phyloP scores from a whole-genome alignment of 139 green algal species.

The Raphidocelis subcapitata region DNA sequence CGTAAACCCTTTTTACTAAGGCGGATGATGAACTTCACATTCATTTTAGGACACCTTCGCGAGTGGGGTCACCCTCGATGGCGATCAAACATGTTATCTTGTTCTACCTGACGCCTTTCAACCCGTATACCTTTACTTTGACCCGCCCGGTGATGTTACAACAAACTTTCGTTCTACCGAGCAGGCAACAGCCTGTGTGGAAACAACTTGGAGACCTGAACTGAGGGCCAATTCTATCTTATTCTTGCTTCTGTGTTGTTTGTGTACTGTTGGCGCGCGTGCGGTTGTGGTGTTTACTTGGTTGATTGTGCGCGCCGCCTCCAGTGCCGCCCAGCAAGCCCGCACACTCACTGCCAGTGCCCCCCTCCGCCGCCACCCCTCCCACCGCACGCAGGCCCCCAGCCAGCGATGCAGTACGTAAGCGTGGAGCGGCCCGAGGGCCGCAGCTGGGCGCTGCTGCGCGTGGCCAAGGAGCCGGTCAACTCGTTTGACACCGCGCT shows the following conservation, averaged over 20 bases:
- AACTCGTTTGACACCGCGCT: constrained; percentile 32
- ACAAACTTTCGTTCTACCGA: constrained; percentile 60
- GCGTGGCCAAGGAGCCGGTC: constrained; percentile 22
- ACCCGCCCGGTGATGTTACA: constrained; percentile 26
- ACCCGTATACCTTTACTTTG: background rate
- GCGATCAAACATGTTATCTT: background rate
- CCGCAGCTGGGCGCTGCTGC: constrained; percentile 2
- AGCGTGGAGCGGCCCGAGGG: background rate
- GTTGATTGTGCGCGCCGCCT: too few species aligned
- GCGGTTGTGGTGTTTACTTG: too few species aligned
- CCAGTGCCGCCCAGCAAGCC: too few species aligned
- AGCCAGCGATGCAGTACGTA: background rate
- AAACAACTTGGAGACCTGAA: constrained; percentile 32
- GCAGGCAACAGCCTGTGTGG: constrained; percentile 24
- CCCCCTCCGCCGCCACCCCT: too few species aligned
- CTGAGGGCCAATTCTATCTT: background rate
- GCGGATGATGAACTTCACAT: constrained; percentile 38
- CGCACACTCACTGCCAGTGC: too few species aligned
- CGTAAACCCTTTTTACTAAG: too few species aligned
- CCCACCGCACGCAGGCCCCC: too few species aligned
- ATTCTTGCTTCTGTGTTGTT: too few species aligned
- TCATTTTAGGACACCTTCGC: constrained; percentile 61
- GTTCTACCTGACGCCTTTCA: background rate
- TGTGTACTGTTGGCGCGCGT: too few species aligned
- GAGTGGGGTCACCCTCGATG: constrained; percentile 10